Evolutionary conservation across 2,329 filamentous ascomycete genomes (phyloP), one percentile per base, ranked within the genome.

Genomic region (Lecanicillium sp.): DNA sequence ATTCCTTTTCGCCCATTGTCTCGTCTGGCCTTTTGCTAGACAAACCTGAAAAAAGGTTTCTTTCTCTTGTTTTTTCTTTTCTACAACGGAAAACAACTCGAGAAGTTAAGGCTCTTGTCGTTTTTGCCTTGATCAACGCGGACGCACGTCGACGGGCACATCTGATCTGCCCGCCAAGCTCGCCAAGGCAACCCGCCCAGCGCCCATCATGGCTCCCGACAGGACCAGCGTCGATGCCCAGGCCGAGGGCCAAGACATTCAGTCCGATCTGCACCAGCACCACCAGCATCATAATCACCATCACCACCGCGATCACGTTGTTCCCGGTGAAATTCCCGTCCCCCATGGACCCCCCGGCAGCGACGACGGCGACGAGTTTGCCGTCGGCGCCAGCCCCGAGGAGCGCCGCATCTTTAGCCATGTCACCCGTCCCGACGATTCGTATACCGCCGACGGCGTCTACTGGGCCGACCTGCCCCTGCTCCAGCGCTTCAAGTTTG

Each of bases 401-500:
- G 73, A 78, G 60, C 71, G 64, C 45, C 65, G 69, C 57, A 76
- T 79, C 51, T 94, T 96, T 67, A 74, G 83, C 52, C 77, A 82
- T 49, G 69, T 96, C 42, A 84, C 94, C 41, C 84, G 85, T 40
- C 90, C 90, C 3, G 86, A 94, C 55, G 90, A 97, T 65, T 84
- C 80, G 46, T 96, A 90, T 65, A 86, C 84, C 40, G 64, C 74
- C 40, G 77, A 89, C 15, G 90, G 90, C 44, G 74, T 78, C 48
- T 97, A 97, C 74, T 97, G 89, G 89, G 90, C 89, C 25, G 90
- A 96, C 57, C 69, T 97, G 51, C 79, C 82, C 15, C 55, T 87
- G 36, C 51, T 61, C 44, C 64, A 90, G 66, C 81, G 86, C 46
- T 58, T 86, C 54, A 69, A 70, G 46, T 97, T 97, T 56, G 82